Conservation (phyloP, 495 filamentous ascomycete species). For the Recurvomyces mirabilis region DNA sequence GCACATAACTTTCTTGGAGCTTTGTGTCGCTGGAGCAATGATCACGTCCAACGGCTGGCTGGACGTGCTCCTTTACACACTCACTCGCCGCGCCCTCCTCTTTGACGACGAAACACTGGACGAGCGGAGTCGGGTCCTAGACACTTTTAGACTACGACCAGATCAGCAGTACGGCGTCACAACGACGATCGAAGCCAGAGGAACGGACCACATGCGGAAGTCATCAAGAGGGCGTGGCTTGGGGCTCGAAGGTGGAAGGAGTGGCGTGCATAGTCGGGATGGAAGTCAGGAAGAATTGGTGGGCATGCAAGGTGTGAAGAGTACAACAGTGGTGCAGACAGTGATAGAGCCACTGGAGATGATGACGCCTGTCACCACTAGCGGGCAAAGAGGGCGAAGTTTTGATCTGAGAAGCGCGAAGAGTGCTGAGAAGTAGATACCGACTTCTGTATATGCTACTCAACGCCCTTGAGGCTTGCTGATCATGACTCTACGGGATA, state of each 20-base stretch:
- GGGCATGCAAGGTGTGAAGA: conserved; percentile 6
- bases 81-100: conserved; percentile 44
- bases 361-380: conserved; percentile 3
- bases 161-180: conserved; percentile 16
- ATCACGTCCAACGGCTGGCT: conserved; percentile 65
- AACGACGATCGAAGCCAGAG: conserved; percentile 11
- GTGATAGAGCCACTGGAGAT: conserved; percentile 12
- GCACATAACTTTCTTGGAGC: conserved; percentile 45
- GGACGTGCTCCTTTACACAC: conserved; percentile 60
- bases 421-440: neutral
- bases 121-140: conserved; percentile 5
- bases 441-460: neutral
- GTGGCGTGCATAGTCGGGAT: neutral
- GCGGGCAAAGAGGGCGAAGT: neutral
- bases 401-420: conserved; percentile 7
- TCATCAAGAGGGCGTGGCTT: neutral
- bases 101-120: conserved; percentile 32
- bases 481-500: too few species aligned
- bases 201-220: neutral
- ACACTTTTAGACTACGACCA: conserved; percentile 17
- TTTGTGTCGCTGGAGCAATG: conserved; percentile 58
- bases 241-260: neutral
- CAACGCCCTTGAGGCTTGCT: neutral
- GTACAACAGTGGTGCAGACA: conserved; percentile 11
- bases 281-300: conserved; percentile 18